phyloP scores from a whole-genome alignment of 805 yeast species.

The Kuraishia borneana region DNA sequence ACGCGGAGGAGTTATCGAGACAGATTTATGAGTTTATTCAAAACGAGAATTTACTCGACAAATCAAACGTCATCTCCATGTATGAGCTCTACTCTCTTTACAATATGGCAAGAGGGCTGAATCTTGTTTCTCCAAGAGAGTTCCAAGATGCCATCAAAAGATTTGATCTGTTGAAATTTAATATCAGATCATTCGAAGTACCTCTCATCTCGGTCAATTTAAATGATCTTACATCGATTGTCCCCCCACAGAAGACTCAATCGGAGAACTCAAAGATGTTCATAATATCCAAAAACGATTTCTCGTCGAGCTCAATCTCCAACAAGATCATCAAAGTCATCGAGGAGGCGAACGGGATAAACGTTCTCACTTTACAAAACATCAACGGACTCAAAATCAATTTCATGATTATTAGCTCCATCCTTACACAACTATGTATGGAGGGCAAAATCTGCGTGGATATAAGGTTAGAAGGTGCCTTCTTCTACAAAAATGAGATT shows the following conservation, averaged over 20 bases:
- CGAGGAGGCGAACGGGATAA: conserved; percentile 11
- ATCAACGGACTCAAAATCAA: conserved; percentile 13
- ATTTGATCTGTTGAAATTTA: conserved; percentile 34
- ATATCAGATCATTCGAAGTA: conserved; percentile 23
- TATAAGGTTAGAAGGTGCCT: conserved; percentile 15
- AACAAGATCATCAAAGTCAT: conserved; percentile 11
- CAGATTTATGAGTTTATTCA: conserved; percentile 66
- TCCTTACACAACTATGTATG: conserved; percentile 11
- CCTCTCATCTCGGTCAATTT: conserved; percentile 29
- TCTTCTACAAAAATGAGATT: conserved; percentile 18
- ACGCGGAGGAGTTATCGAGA: conserved; percentile 58
- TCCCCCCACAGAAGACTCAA: neutral
- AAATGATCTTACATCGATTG: neutral
- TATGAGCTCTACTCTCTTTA: conserved; percentile 54
- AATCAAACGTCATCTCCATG: conserved; percentile 44
- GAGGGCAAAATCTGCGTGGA: conserved; percentile 18
- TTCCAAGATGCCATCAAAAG: conserved; percentile 47
- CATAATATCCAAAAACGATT: conserved; percentile 15
- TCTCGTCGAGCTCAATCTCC: conserved; percentile 12
- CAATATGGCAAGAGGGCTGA: conserved; percentile 54
- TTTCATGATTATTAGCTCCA: conserved; percentile 16
- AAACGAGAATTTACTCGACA: conserved; percentile 28
- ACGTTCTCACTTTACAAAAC: conserved; percentile 17
- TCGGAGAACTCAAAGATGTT: conserved; percentile 6
- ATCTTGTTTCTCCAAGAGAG: conserved; percentile 61